Base-by-base conservation (phyloP, 1,284 basidiomycete genomes). In the Marasmius tenuissimus region DNA sequence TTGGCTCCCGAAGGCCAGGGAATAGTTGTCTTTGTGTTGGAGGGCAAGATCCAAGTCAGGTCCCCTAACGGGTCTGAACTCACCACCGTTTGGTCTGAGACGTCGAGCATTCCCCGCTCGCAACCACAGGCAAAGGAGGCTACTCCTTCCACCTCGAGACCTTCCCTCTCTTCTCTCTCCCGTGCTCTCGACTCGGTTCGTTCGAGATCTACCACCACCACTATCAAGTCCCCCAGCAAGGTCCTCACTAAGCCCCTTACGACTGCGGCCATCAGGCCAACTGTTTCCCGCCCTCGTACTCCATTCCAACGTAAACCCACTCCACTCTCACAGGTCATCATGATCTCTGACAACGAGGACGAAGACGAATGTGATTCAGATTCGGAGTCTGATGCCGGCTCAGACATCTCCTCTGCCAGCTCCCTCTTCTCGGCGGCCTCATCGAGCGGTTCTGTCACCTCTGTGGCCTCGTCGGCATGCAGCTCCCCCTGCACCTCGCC, bases 301-400 rank as follows among this genome's bases (percentile, higher is more conserved):
- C 22, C 34, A 12, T 37, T 48, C 33, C 42, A 10, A 33, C 33
- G 18, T 35, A 8, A 37, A 37, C 35, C 57, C 34, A 27, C 45
- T 10, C 59, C 18, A 33, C 57, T 34, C 20, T 51, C 55, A 11
- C 38, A 14, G 42, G 53, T 50, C 27, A 20, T 54, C 34, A n/a
- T 39, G 14, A n/a, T 53, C 14, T 22, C 37, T 12, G 49, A 42
- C 42, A 37, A 53, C n/a, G 50, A 18, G 34, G 53, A 53, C 34
- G 56, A 37, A 35, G 51, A 37, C 45, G 38, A 53, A 14, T 14
- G 22, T 8, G 50, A 42, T 33, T 45, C 50, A n/a, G 57, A 59
- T 35, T 58, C 51, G 33, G 62, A 61, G 20, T 63, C 62, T 34
- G 62, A 63, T 50, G 53, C 51, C 4, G 59, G 55, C 18, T 63